A percentile compares a stretch with the other conserved stretches of the same genome.
Conservation (phyloP, 345 rosid genomes). For the Anacardium occidentale region DNA sequence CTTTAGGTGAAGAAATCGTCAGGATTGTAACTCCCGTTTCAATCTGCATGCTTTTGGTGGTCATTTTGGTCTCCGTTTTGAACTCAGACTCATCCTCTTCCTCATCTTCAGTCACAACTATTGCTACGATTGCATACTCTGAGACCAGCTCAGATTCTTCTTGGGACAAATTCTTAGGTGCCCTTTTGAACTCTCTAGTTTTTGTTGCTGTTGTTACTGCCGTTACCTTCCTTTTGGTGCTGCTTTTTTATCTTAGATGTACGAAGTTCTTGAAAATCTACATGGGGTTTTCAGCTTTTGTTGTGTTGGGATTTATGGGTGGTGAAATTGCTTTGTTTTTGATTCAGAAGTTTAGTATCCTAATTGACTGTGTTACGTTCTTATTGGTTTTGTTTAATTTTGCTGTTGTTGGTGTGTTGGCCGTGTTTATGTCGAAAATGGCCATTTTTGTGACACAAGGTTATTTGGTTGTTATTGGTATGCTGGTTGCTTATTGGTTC, state of each 20-base stretch:
- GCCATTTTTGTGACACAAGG: conserved; percentile 82
- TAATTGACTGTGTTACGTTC: conserved; percentile 69
- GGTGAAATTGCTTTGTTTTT: conserved; percentile 67
- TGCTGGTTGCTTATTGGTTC: conserved; percentile 90
- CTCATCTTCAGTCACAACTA: conserved; percentile 44
- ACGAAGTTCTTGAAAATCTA: conserved; percentile 63
- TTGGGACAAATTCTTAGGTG: conserved; percentile 85
- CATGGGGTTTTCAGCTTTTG: conserved; percentile 87
- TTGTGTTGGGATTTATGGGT: conserved; percentile 76
- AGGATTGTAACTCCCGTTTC: conserved; percentile 82
- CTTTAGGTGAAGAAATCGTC: conserved; percentile 82
- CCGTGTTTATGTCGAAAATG: conserved; percentile 82
- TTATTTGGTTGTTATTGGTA: conserved; percentile 79
- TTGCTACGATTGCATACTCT: conserved; percentile 76
- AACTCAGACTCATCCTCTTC: conserved; percentile 50
- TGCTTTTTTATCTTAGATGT: conserved; percentile 83
- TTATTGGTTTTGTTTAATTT: conserved; percentile 61
- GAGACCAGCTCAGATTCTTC: conserved; percentile 71
- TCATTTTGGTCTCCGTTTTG: conserved; percentile 67
- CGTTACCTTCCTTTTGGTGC: conserved; percentile 77
- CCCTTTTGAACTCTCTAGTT: conserved; percentile 73
- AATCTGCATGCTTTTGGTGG: conserved; percentile 84
- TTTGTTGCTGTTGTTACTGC: conserved; percentile 73
- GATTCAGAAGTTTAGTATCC: conserved; percentile 51
- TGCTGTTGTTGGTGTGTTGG: conserved; percentile 80